Base-by-base conservation (phyloP, 495 filamentous ascomycete species). In the Aspergillus cavernicola region DNA sequence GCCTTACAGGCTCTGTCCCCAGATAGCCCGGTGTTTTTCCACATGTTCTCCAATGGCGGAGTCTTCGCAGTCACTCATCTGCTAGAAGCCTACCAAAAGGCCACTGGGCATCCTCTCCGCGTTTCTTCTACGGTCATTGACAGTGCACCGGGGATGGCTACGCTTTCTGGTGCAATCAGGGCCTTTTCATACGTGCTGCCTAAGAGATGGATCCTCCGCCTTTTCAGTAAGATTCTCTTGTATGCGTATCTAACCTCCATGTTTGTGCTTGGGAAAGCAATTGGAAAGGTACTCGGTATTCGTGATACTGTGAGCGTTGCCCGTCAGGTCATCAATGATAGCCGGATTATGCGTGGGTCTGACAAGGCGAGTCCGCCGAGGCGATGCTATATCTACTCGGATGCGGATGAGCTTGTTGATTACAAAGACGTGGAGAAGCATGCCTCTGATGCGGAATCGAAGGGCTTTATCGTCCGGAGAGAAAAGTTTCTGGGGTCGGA, bases 31-130 rank as follows among this genome's bases (percentile, higher is more conserved):
- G 66, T 71, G 11, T 68, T 65, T 35, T 52, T 75, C 33, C 73
- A 77, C 55, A 55, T 73, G 18, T 77, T 77, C 63, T 75, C 72
- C 11, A 77, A 77, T 40, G 73, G 73, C 19, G 73, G 73, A 11
- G 35, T 72, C 26, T 67, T 64, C 18, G 57, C 61, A 7, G 62
- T 61, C 0, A 58, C 61, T 6, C 53, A 73, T 37, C 37, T 75
- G 28, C 60, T 77, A 6, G 55, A 60, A 20, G 56, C 65, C 13
- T 77, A 72, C 40, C 61, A 58, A 12, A 35, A 57, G 9, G 57
- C 58, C 1, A 68, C 68, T 0, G 73, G 73, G 0, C 51, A 53
- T 0, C 43, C 70, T 6, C 45, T 75, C 7, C 65, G 59, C 13
- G 51, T 77, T 3, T 71, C 65, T 1, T 63, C 66, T 0, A 70